Evolutionary conservation across 345 rosid genomes (phyloP).

Genomic region (Erodium maritimum): DNA sequence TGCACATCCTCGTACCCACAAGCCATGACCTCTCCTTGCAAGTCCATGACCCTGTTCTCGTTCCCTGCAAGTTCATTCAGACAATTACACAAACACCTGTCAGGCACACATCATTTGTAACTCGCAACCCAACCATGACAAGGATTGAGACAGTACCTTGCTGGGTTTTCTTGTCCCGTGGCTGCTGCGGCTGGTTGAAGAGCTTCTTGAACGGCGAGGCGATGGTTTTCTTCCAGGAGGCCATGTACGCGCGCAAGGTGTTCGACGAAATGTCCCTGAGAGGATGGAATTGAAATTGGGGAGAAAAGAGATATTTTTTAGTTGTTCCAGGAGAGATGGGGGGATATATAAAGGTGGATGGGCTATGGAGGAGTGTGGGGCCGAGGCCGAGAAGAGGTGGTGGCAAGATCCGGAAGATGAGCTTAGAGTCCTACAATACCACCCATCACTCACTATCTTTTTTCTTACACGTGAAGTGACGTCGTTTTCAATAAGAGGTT

Average conservation of each 20-base stretch:
- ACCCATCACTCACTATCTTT: too few species aligned
- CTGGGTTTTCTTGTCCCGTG: conserved; percentile 35
- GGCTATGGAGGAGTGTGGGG: not conserved
- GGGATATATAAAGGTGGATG: not conserved
- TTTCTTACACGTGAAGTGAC: too few species aligned
- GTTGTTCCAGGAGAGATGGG: not conserved
- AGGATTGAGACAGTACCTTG: conserved; percentile 17
- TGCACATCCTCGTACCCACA: conserved; percentile 88
- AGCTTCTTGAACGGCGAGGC: conserved; percentile 75
- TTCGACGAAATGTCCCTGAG: not conserved
- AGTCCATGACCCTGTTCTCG: conserved; percentile 48
- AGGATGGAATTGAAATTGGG: not conserved
- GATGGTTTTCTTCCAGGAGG: conserved; percentile 82
- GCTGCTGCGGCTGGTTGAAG: conserved; percentile 36
- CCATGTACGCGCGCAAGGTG: conserved; percentile 21
- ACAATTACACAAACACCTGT: not conserved
- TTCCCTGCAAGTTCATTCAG: conserved; percentile 25
- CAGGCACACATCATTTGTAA: not conserved
- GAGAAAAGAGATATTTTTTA: not conserved
- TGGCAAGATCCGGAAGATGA: conserved; percentile 70
- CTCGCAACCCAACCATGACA: not conserved
- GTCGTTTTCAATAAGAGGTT: too few species aligned
- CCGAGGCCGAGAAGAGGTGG: conserved; percentile 12
- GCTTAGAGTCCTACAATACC: conserved; percentile 28
- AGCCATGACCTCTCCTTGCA: conserved; percentile 90